phyloP scores from a whole-genome alignment of 805 yeast species.

The Monosporozyma solicola region DNA sequence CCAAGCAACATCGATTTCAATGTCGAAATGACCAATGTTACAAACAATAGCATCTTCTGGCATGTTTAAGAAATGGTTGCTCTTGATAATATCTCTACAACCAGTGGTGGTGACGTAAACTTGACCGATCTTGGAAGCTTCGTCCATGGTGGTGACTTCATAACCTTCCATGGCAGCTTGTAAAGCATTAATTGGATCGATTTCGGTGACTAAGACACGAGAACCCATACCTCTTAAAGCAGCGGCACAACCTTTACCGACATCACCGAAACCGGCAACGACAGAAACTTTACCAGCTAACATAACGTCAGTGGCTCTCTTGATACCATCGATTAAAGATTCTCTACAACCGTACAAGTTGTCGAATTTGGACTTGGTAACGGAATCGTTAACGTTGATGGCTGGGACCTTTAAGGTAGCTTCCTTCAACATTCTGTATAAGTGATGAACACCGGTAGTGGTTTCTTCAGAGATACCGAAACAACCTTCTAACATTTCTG shows the following conservation, averaged over 20 bases:
- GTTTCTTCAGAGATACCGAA: conserved; percentile 97
- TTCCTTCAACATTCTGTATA: conserved; percentile 91
- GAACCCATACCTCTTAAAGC: conserved; percentile 99
- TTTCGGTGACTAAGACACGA: conserved; percentile 92
- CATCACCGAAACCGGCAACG: conserved; percentile 99
- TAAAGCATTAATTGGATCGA: conserved; percentile 97
- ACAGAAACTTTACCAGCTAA: conserved; percentile 98
- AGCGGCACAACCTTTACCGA: conserved; percentile 99
- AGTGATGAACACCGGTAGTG: conserved; percentile 99
- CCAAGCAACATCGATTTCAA: conserved; percentile 99
- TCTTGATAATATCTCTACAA: conserved; percentile 95
- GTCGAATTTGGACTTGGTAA: conserved; percentile 98
- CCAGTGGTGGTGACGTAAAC: conserved; percentile 99
- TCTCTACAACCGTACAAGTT: conserved; percentile 99
- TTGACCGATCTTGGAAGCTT: conserved; percentile 88
- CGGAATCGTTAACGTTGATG: conserved; percentile 97
- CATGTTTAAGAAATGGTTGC: conserved; percentile 80
- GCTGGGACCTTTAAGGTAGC: conserved; percentile 93
- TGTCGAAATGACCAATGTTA: conserved; percentile 99
- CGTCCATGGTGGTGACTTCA: conserved; percentile 93
- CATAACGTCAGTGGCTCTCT: conserved; percentile 99
- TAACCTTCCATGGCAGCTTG: conserved; percentile 99
- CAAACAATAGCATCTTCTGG: conserved; percentile 99
- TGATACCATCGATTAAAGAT: conserved; percentile 96
- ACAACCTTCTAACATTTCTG: conserved; percentile 93